Conservation (phyloP, 129 eudicot species). For the Glebionis coronaria region DNA sequence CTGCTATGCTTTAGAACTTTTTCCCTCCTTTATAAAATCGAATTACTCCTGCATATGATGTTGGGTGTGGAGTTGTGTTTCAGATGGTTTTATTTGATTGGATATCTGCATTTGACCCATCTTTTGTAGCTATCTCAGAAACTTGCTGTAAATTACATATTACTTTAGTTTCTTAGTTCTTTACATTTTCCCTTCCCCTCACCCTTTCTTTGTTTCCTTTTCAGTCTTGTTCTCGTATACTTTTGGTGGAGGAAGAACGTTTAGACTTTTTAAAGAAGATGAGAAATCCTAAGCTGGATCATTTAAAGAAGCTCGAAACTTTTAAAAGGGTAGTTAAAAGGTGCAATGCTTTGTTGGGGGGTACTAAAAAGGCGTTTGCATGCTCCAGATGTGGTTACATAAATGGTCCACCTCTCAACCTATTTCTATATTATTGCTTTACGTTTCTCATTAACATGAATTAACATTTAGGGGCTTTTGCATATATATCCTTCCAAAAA, state of each 20-base stretch:
- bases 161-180: neutral
- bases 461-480: too few species aligned
- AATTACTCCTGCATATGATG: neutral
- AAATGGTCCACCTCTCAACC: slow-evolving; percentile 60
- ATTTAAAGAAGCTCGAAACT: slow-evolving; percentile 49
- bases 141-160: neutral
- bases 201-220: neutral
- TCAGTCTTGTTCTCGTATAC: slow-evolving; percentile 72
- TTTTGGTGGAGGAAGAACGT: slow-evolving; percentile 63
- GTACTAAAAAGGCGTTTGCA: slow-evolving; percentile 45
- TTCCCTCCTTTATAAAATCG: neutral
- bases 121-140: too few species aligned
- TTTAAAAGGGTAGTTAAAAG: slow-evolving; percentile 61
- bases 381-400: slow-evolving; percentile 79
- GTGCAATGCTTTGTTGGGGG: slow-evolving; percentile 60
- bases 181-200: neutral
- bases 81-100: neutral
- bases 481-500: too few species aligned
- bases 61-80: neutral
- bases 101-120: neutral
- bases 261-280: slow-evolving; percentile 56
- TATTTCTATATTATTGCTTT: slow-evolving; percentile 3
- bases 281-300: slow-evolving; percentile 64
- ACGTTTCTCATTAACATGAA: slow-evolving; percentile 5
- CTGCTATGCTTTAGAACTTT: neutral